Evolutionary conservation across 371 early-diverging fungal species (phyloP).

Genomic region (Apophysomyces trapeziformis): DNA sequence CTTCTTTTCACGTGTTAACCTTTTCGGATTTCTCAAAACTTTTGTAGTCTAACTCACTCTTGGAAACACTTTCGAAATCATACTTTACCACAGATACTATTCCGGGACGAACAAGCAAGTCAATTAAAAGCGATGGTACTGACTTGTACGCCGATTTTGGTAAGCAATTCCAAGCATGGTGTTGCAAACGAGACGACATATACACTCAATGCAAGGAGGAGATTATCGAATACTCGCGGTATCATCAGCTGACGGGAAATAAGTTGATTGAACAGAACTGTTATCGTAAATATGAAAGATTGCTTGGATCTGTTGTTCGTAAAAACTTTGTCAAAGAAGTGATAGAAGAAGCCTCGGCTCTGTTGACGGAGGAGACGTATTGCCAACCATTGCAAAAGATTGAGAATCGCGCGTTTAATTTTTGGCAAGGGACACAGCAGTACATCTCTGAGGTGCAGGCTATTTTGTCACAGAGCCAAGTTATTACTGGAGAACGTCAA

Average conservation of each 20-base stretch:
- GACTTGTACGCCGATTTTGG: not conserved
- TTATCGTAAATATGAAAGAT: constrained; percentile 15
- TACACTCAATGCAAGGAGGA: constrained; percentile 19
- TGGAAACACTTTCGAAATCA: not conserved
- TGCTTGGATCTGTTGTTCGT: not conserved
- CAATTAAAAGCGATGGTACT: not conserved
- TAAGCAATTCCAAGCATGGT: constrained; percentile 40
- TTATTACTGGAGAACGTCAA: not conserved
- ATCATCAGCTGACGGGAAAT: constrained; percentile 11
- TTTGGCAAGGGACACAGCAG: not conserved
- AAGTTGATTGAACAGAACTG: constrained; percentile 18
- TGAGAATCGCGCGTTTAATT: constrained; percentile 17
- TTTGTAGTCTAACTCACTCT: not conserved
- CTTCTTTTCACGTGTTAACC: not conserved
- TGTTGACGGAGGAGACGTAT: not conserved
- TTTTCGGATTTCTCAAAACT: not conserved
- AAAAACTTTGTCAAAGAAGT: constrained; percentile 7
- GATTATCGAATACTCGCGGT: constrained; percentile 8
- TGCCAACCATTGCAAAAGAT: constrained; percentile 17
- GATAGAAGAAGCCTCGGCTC: constrained; percentile 2
- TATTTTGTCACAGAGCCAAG: not conserved
- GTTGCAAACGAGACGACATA: constrained; percentile 57
- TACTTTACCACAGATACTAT: not conserved
- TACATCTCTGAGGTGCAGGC: not conserved
- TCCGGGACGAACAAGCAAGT: not conserved